Conservation (phyloP, 768 basidiomycete genomes). For the Amanita subjunquillea region DNA sequence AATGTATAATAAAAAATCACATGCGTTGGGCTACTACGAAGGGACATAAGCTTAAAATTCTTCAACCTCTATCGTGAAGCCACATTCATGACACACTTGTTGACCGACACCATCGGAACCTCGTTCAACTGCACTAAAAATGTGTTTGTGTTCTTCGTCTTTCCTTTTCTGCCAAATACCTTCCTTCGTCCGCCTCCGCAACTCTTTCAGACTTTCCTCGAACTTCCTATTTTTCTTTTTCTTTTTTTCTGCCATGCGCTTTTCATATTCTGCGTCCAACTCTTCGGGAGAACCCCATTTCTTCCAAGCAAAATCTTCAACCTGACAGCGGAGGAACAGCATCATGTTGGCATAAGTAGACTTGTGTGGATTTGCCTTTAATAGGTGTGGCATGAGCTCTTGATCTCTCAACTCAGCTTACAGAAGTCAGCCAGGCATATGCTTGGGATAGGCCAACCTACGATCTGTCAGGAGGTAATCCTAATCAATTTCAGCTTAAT, state of each 20-base stretch:
- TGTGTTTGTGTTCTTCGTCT: conserved; percentile 84
- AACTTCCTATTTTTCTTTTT: conserved; percentile 93
- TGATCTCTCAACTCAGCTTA: conserved; percentile 90
- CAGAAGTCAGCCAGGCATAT: conserved; percentile 2
- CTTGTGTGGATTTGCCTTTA: conserved; percentile 92
- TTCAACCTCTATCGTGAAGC: conserved; percentile 86
- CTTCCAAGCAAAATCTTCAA: conserved; percentile 94
- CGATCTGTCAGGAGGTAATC: conserved; percentile 94
- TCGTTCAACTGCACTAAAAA: conserved; percentile 53
- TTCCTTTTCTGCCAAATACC: conserved; percentile 83
- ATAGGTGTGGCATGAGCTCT: conserved; percentile 83
- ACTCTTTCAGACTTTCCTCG: conserved; percentile 77
- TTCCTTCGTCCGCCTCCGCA: conserved; percentile 78
- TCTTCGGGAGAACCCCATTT: conserved; percentile 97
- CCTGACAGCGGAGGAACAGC: conserved; percentile 89
- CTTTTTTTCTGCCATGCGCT: conserved; percentile 71
- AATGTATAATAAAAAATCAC: not conserved
- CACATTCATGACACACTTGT: conserved; percentile 83
- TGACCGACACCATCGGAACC: conserved; percentile 43
- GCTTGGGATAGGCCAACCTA: conserved; percentile 24
- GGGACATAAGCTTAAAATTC: conserved; percentile 38
- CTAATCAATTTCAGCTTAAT: conserved; percentile 24
- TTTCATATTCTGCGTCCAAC: conserved; percentile 80
- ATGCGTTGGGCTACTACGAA: not conserved
- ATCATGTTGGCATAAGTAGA: conserved; percentile 99